Evolutionary conservation across 2,329 filamentous ascomycete species (phyloP), one percentile per base, ranked within the genome.

Genomic region (Kalaharituber pfeilii): DNA sequence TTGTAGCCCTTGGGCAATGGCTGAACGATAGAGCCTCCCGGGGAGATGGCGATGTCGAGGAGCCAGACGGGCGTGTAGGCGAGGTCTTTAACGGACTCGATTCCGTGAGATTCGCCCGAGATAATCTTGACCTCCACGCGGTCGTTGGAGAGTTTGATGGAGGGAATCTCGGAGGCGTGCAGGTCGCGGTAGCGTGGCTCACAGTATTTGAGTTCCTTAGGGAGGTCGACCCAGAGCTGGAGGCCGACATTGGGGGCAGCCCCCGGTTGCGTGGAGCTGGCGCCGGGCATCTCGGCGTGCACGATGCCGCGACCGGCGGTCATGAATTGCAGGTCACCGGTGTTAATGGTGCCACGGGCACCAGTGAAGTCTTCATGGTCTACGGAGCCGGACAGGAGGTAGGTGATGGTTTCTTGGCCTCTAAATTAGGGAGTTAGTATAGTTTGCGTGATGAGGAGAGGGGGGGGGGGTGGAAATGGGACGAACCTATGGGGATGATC

Each of bases 51-150:
- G 51, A 95, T 73, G 66, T 96, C 89, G 45, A 96, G 74, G 58
- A 94, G 75, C 89, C 89, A 96, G n/a, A 96, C 87, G 0, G 91
- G 91, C 1, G 89, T 96, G 69, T 96, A 95, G 13, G 89, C 88
- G 45, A 96, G 73, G 65, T 96, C 88, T 66, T 89, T 80, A 52
- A 94, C 78, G 13, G 81, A 86, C 66, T 95, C 88, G 52, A 91
- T 78, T 45, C 86, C 88, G 64, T 87, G 82, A 53, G 80, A 82
- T 66, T 83, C 79, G 20, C 89, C 91, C 0, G 82, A 88, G 62
- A 96, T 96, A 62, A 96, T 84, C 70, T 94, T 95, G 61, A 96
- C 75, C 39, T 73, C 74, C 18, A 94, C 86, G 59, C 78, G 81
- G 53, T 78, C 83, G 27, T 78, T 70, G 5, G 15, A 13, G 13